phyloP scores from a whole-genome alignment of 1,284 basidiomycete species.

The Peniophora sp. region DNA sequence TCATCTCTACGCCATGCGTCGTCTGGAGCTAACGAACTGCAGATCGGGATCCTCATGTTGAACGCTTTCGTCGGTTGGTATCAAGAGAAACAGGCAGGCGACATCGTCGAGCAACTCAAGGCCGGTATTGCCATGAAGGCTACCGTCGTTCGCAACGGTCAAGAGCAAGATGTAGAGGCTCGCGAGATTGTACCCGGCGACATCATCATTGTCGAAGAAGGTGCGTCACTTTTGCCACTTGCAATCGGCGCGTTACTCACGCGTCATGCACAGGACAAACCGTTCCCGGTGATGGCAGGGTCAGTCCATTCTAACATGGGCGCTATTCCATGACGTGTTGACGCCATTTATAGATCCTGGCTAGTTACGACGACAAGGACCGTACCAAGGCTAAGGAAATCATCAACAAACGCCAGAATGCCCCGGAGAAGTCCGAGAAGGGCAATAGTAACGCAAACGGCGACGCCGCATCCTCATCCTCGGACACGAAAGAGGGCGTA shows the following conservation, averaged over 20 bases:
- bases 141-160: constrained; percentile 32
- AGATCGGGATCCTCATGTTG: constrained; percentile 29
- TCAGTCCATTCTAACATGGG: background rate
- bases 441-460: background rate
- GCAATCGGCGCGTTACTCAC: background rate
- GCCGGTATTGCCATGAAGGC: constrained; percentile 44
- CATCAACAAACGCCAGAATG: constrained; percentile 6
- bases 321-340: background rate
- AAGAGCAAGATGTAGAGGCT: constrained; percentile 41
- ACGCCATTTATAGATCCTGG: constrained; percentile 27
- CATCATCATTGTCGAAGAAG: constrained; percentile 38
- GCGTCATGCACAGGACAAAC: constrained; percentile 19
- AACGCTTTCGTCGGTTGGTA: constrained; percentile 53
- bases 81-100: constrained; percentile 44
- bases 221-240: constrained; percentile 16
- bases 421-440: background rate
- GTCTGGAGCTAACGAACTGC: background rate
- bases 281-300: constrained; percentile 41
- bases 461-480: background rate
- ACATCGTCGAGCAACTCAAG: constrained; percentile 46
- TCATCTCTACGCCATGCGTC: background rate
- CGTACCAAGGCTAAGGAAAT: constrained; percentile 22
- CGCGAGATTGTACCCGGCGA: constrained; percentile 48
- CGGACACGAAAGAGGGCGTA: background rate
- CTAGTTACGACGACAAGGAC: constrained; percentile 35